Percentiles rank a stretch among this genome's conserved stretches.
phyloP scores from a whole-genome alignment of 345 rosid species.

The rapeseed (Brassica napus) region Da-Ae NC_063435.1:3566001-3566500 shows the following conservation, averaged over 20 bases:
- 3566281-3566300: slow-evolving; percentile 42
- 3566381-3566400: not conserved
- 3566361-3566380: slow-evolving; percentile 2
- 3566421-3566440: slow-evolving; percentile 65
- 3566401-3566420: slow-evolving; percentile 67
- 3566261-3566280: slow-evolving; percentile 66
- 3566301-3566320: slow-evolving; percentile 62
- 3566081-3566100: slow-evolving; percentile 77
- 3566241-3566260: slow-evolving; percentile 81
- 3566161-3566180: slow-evolving; percentile 5
- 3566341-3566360: slow-evolving; percentile 26
- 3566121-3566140: slow-evolving; percentile 68
- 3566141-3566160: slow-evolving; percentile 68
- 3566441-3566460: slow-evolving; percentile 60
- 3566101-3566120: slow-evolving; percentile 78
- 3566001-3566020: slow-evolving; percentile 77
- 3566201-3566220: not conserved
- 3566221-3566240: slow-evolving; percentile 55
- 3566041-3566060: no score
- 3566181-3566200: not conserved
- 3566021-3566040: no score
- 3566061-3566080: no score
- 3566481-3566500: not conserved
- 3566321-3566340: slow-evolving; percentile 69
- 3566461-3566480: slow-evolving; percentile 77